Base-by-base conservation (phyloP, 2,329 filamentous ascomycete species). In the Chrysoporthe puriensis region DNA sequence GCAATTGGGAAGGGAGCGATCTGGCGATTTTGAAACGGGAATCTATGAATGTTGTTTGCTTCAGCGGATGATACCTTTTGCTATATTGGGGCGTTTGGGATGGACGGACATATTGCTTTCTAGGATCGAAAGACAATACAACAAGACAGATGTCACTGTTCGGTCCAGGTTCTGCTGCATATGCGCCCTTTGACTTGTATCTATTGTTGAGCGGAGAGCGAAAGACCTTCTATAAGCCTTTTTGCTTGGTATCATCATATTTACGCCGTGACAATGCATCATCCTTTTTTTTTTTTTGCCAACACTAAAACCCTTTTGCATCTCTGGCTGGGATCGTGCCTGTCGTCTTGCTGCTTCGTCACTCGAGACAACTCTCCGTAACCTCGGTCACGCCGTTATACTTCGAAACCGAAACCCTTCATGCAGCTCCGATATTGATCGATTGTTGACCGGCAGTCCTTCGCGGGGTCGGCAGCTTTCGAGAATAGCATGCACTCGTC, bases 401-500 rank as follows among this genome's bases (percentile, higher is more conserved):
- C 81, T 79, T 93, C 91, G 84, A 97, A 99, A 18, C 96, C 96
- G 76, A 91, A 98, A 13, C 93, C 91, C 67, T 90, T 89, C 96
- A 99, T 98, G 80, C 96, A 99, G 73, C 82, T 88, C 82, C 89
- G 90, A 83, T 99, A 99, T 77, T 92, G 89, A 40, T 93, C 88
- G 71, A 99, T 91, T 70, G 93, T 86, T 62, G 90, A 86, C 79
- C 90, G 86, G 85, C 96, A 99, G 75, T 96, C 94, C 76, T 88
- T 86, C 74, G 92, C 87, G 50, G 96, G 93, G 77, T 97, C 91
- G 76, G 90, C 86, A 70, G 92, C 86, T 71, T 88, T 94, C 66
- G 93, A 97, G 84, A 98, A 97, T 66, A 99, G 91, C 95, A 99
- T 98, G 85, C 96, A 99, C 81, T 99, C 94, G 82, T 99, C 96